Base-by-base conservation (phyloP, 2,329 filamentous ascomycete genomes). In the Pezicula radicicola region DNA sequence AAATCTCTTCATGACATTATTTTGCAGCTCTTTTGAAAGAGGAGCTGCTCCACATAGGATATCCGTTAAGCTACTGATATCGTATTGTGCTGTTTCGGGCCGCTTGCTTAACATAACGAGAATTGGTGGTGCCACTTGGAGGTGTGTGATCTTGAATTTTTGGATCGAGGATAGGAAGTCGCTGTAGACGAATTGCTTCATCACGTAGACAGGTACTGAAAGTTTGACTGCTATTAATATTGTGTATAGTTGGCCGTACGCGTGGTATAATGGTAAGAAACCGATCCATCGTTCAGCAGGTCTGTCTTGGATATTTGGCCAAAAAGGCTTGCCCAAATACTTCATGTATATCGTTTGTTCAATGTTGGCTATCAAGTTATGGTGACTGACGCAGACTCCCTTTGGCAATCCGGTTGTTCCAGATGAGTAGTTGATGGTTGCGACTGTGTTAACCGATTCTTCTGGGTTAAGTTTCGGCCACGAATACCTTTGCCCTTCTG, bases 181-280 rank as follows among this genome's bases (percentile, higher is more conserved):
- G 28, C 77, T 63, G 52, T 79, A 83, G 19, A 77, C 70, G 62
- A 76, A 77, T 71, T 82, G 62, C 68, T 75, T 52, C 80, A 85
- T 83, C 54, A 83, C 67, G 59, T 82, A 83, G 10, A 81, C 70
- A 1, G 77, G 75, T 0, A 76, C 65, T 2, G 68, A 63, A 27
- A 73, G 66, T 55, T 70, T 73, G 12, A 71, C 63, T 0, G 73
- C 72, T 57, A 75, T 71, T 27, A 81, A 65, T 52, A 76, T 77
- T 51, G 77, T 77, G 50, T 75, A 73, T 3, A 79, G 70, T 62
- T 84, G 80, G 2, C 77, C 77, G 55, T 79, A 81, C 6, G 80
- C 80, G 60, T 85, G 82, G 60, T 84, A 87, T 63, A 87, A 79
- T 0, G 87, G 87, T 12, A 89, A 69, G 63, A 88, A 86, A 45